Evolutionary conservation across 305 asterid species (phyloP).

Genomic region (Withania somnifera): DNA sequence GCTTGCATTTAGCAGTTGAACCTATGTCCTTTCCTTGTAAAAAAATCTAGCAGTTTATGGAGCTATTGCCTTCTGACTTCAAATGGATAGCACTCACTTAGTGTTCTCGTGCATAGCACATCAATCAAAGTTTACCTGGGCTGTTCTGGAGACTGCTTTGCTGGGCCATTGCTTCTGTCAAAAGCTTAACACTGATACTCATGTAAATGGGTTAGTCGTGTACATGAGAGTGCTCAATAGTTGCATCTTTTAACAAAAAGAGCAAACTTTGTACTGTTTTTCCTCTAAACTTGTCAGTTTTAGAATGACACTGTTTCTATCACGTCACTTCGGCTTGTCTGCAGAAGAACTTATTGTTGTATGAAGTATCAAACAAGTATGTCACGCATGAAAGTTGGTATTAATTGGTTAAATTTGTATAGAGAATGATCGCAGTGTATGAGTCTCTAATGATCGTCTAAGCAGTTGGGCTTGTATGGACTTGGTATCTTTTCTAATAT

Average conservation of each 20-base stretch:
- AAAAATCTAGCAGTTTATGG: not conserved
- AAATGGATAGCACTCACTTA: not conserved
- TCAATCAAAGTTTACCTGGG: not conserved
- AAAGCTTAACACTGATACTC: not conserved
- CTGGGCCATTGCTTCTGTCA: not conserved
- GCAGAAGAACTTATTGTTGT: not conserved
- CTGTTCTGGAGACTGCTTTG: not conserved
- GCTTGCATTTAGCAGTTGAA: not conserved
- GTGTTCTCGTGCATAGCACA: not conserved
- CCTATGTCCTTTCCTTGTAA: not conserved
- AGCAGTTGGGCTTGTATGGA: not conserved
- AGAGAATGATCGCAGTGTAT: not conserved
- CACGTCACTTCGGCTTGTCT: not conserved
- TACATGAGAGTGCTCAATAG: not conserved
- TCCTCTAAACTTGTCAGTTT: not conserved
- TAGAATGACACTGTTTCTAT: not conserved
- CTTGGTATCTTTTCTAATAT: not conserved
- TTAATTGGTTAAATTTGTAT: not conserved
- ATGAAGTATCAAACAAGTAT: not conserved
- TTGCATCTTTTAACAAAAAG: not conserved
- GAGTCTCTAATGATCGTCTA: not conserved
- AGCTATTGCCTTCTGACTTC: not conserved
- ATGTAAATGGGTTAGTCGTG: not conserved
- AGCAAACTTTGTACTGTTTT: not conserved
- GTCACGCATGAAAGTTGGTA: not conserved